These are phyloP conservation scores for Trichoderma koningii DNA, from an alignment of 2,329 filamentous ascomycete species.

Conservation along the genomic window DNA sequence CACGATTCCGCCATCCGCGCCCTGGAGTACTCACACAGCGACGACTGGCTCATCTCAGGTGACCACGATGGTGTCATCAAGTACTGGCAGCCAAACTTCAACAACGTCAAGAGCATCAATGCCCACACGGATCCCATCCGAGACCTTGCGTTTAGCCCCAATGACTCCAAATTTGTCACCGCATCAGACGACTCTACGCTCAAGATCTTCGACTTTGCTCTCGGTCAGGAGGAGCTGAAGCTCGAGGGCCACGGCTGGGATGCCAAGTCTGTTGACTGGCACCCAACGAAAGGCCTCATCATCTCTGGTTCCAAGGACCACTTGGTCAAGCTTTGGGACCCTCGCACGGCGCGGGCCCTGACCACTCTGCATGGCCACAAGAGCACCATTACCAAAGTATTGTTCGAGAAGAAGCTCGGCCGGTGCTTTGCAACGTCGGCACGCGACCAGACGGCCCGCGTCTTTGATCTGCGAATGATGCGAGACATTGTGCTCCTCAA, in stretches of 20 bases:
- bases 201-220: slow-evolving; percentile 95
- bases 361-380: slow-evolving; percentile 97
- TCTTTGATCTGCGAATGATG: slow-evolving; percentile 98
- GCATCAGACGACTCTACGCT: slow-evolving; percentile 91
- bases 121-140: slow-evolving; percentile 88
- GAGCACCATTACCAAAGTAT: slow-evolving; percentile 90
- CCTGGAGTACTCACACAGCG: slow-evolving; percentile 86
- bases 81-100: slow-evolving; percentile 99
- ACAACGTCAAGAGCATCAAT: slow-evolving; percentile 93
- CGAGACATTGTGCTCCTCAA: slow-evolving; percentile 91
- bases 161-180: slow-evolving; percentile 93
- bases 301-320: slow-evolving; percentile 98
- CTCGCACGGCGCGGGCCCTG: slow-evolving; percentile 83
- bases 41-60: slow-evolving; percentile 95
- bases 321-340: slow-evolving; percentile 96
- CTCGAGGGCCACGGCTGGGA: slow-evolving; percentile 97
- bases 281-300: slow-evolving; percentile 88
- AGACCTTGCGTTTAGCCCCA: slow-evolving; percentile 90
- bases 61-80: slow-evolving; percentile 95
- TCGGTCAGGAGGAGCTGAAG: slow-evolving; percentile 77
- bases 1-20: slow-evolving; percentile 86
- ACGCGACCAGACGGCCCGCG: slow-evolving; percentile 85
- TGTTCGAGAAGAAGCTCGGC: slow-evolving; percentile 84
- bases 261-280: slow-evolving; percentile 96
- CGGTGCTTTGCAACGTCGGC: slow-evolving; percentile 88